phyloP scores from a whole-genome alignment of 2,329 filamentous ascomycete species.

The Kalmusia sp. region DNA sequence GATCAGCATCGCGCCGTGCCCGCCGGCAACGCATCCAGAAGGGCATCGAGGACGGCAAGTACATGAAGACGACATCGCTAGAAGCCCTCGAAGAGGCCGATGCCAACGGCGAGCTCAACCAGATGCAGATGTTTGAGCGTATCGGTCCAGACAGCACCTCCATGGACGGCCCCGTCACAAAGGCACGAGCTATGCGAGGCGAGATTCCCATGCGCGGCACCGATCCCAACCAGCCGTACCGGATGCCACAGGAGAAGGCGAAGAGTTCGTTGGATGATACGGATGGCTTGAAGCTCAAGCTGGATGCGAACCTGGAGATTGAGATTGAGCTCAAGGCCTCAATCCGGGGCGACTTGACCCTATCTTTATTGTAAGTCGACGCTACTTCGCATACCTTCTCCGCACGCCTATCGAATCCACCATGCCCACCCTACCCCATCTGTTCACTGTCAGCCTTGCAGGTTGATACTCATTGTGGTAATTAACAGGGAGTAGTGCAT shows the following conservation, averaged over 20 bases:
- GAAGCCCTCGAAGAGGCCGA: constrained; percentile 60
- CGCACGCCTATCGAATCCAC: not conserved
- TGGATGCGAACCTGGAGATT: constrained; percentile 82
- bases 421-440: not conserved
- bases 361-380: constrained; percentile 75
- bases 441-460: not conserved
- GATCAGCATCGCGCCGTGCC: constrained; percentile 55
- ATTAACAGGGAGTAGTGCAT: constrained; percentile 35
- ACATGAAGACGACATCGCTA: constrained; percentile 58
- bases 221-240: constrained; percentile 59
- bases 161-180: constrained; percentile 64
- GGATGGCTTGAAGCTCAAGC: constrained; percentile 73
- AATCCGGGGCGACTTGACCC: constrained; percentile 82
- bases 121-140: constrained; percentile 61
- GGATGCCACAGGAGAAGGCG: constrained; percentile 50
- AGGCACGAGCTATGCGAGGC: constrained; percentile 60
- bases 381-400: not conserved
- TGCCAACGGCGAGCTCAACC: constrained; percentile 55
- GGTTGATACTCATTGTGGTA: constrained; percentile 21
- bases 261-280: constrained; percentile 57
- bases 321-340: constrained; percentile 86
- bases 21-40: constrained; percentile 56
- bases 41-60: constrained; percentile 55
- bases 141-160: constrained; percentile 63
- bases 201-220: constrained; percentile 62